Base-by-base conservation (phyloP, 2,329 filamentous ascomycete species). In the Triangularia setosa region DNA sequence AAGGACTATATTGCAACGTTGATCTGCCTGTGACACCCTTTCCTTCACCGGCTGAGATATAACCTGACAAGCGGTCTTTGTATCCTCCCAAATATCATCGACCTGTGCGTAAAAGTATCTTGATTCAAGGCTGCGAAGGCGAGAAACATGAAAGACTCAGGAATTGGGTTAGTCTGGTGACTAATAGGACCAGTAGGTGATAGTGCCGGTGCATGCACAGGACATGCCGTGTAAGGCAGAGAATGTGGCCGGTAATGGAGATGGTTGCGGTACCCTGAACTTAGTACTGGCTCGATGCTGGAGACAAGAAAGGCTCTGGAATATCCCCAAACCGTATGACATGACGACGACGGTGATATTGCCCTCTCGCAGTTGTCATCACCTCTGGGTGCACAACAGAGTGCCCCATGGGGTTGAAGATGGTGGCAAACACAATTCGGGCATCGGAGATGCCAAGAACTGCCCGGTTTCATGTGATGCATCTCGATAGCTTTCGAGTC, bases 381-480 rank as follows among this genome's bases (percentile, higher is more conserved):
- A 40, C 33, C 8, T 48, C 40, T 48, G 40, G n/a, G n/a, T 2
- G 18, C 18, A 21, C 40, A 21, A 12, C 40, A 48, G 40, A 21
- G 18, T 44, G 4, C 40, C 40, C 40, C 18, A 48, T 48, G 40
- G 40, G 40, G 40, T 48, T 48, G 40, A 48, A 8, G 40, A 21
- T 48, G 40, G 40, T 48, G 40, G 40, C 40, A 48, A 48, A 48
- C 40, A 48, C 40, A 48, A 21, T n/a, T 48, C 18, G n/a, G 8
- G 21, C 52, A 55, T 55, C 52, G 52, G 23, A 9, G 23, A 27
- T 24, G 60, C 60, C 64, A 65, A 62, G 64, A 21, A 24, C 9
- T 21, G 1, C 18, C 60, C 24, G 25, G 60, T 65, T 65, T 65
- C 64, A 65, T 21, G 21, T 30, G 44, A 56, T 48, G 55, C 44